Evolutionary conservation across 257 asterid genomes (phyloP).

Genomic region (Solanum sitiens): DNA sequence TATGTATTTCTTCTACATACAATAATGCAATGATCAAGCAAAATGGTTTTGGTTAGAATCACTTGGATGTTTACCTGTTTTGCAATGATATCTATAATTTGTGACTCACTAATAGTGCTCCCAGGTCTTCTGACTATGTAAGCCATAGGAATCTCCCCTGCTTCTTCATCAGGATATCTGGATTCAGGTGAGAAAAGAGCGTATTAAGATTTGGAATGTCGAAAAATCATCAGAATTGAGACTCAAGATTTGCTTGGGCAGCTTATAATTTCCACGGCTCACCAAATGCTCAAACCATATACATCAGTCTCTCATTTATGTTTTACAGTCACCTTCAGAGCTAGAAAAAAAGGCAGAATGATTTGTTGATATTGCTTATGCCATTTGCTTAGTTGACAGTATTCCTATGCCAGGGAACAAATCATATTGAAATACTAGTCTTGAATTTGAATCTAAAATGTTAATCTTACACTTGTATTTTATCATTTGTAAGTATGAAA

Average conservation of each 20-base stretch:
- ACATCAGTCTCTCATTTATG: background rate
- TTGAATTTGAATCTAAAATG: background rate
- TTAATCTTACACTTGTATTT: background rate
- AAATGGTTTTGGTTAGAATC: background rate
- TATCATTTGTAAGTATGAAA: background rate
- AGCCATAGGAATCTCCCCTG: constrained; percentile 97
- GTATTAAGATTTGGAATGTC: background rate
- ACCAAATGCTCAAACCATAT: background rate
- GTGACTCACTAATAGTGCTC: constrained; percentile 42
- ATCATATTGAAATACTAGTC: background rate
- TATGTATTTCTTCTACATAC: background rate
- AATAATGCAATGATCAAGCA: background rate
- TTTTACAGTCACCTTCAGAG: background rate
- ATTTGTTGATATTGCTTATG: background rate
- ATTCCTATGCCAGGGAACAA: background rate
- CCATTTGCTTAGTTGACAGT: background rate
- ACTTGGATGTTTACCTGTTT: constrained; percentile 39
- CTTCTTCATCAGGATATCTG: constrained; percentile 94
- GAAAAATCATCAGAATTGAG: background rate
- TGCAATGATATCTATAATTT: constrained; percentile 58
- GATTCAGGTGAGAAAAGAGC: background rate
- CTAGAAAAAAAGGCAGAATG: background rate
- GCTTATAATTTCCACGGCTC: background rate
- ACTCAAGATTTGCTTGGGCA: background rate
- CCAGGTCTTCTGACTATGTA: constrained; percentile 77